Evolutionary conservation across 441 rosid genomes (phyloP).

Genomic region (Erysimum cheiri): DNA sequence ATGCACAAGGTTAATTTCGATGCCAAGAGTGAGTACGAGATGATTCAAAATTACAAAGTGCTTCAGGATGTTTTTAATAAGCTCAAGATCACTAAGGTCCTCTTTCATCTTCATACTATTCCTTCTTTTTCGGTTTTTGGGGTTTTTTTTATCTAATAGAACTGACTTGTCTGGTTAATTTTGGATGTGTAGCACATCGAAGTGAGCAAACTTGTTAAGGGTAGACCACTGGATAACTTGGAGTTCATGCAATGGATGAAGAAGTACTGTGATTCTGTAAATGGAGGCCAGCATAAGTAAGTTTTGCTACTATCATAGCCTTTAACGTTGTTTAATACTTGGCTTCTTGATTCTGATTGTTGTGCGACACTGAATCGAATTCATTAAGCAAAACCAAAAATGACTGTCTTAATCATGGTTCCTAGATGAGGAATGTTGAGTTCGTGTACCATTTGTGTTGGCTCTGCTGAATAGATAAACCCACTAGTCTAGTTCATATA

Average conservation of each 20-base stretch:
- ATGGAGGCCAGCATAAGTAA: slow-evolving; percentile 67
- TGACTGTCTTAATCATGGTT: neutral
- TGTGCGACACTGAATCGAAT: neutral
- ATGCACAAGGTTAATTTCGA: slow-evolving; percentile 98
- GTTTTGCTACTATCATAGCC: neutral
- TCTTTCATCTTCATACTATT: neutral
- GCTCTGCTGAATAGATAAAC: neutral
- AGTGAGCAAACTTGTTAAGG: slow-evolving; percentile 87
- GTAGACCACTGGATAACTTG: slow-evolving; percentile 93
- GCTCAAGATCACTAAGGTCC: slow-evolving; percentile 90
- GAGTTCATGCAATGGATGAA: slow-evolving; percentile 99
- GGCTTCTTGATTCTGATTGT: slow-evolving; percentile 1
- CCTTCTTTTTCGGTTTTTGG: neutral
- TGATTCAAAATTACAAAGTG: slow-evolving; percentile 94
- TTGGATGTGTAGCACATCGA: slow-evolving; percentile 67
- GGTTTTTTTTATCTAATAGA: neutral
- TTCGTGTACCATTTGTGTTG: neutral
- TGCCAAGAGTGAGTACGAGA: slow-evolving; percentile 92
- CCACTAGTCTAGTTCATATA: neutral
- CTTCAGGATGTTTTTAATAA: slow-evolving; percentile 97
- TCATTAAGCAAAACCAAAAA: neutral
- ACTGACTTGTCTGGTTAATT: slow-evolving; percentile 27
- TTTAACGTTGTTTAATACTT: neutral
- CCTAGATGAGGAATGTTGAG: neutral
- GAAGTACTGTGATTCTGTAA: slow-evolving; percentile 85